A percentile compares a stretch with the other conserved stretches of the same genome.
Evolutionary conservation across 805 yeast species (phyloP).

Genomic region (Candida sithepensis): DNA sequence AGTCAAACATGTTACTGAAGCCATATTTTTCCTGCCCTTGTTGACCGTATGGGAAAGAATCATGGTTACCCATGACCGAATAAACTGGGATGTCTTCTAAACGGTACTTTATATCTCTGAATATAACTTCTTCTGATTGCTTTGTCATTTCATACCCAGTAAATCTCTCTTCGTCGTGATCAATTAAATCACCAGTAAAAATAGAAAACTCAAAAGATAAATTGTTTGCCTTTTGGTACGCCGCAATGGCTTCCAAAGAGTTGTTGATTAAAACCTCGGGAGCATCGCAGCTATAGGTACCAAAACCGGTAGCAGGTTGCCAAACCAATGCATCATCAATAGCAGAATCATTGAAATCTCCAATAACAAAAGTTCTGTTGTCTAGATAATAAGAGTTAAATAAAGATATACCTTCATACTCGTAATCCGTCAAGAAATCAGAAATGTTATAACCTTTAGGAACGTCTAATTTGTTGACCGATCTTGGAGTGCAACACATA

Average conservation of each 20-base stretch:
- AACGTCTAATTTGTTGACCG: slow-evolving; percentile 35
- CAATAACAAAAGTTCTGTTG: slow-evolving; percentile 31
- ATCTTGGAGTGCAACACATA: slow-evolving; percentile 60
- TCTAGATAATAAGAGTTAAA: slow-evolving; percentile 30
- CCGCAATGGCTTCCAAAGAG: slow-evolving; percentile 43
- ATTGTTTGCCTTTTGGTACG: slow-evolving; percentile 30
- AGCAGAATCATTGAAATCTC: slow-evolving; percentile 24
- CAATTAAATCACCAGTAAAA: slow-evolving; percentile 74
- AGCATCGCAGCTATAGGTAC: slow-evolving; percentile 61
- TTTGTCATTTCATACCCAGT: slow-evolving; percentile 46
- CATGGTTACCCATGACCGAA: slow-evolving; percentile 69
- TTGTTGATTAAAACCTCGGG: slow-evolving; percentile 63
- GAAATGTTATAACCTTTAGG: slow-evolving; percentile 42
- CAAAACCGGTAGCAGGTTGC: slow-evolving; percentile 58
- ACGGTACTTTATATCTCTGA: slow-evolving; percentile 46
- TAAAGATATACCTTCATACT: slow-evolving; percentile 14
- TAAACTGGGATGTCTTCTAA: slow-evolving; percentile 53
- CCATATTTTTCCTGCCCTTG: slow-evolving; percentile 51
- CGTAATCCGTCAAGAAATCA: slow-evolving; percentile 11
- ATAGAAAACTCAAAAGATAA: slow-evolving; percentile 53
- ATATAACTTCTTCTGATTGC: slow-evolving; percentile 48
- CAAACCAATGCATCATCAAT: slow-evolving; percentile 21
- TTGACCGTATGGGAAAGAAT: slow-evolving; percentile 69
- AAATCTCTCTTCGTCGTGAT: slow-evolving; percentile 54
- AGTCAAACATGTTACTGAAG: slow-evolving; percentile 36